These are phyloP conservation scores for Casaregolazyma lundiana DNA, from an alignment of 1,139 yeast genomes.

Conservation along the genomic window DNA sequence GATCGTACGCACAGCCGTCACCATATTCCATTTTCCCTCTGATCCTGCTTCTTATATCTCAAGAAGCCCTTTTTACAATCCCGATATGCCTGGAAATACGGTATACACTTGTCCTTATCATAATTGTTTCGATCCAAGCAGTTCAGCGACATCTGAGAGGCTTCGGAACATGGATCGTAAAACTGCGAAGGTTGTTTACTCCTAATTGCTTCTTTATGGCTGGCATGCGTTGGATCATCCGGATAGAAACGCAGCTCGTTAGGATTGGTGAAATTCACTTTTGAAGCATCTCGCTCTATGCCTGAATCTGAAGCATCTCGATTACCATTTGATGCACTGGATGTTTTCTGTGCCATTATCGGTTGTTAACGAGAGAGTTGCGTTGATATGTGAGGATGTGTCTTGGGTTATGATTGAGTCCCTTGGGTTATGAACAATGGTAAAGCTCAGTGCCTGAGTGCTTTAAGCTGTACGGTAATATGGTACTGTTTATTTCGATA, in stretches of 20 bases:
- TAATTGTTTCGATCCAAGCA: constrained; percentile 76
- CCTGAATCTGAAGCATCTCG: not conserved
- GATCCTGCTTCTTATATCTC: constrained; percentile 28
- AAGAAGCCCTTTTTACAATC: constrained; percentile 87
- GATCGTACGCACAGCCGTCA: too few species aligned
- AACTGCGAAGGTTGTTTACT: constrained; percentile 75
- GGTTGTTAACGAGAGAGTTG: too few species aligned
- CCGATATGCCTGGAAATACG: constrained; percentile 85
- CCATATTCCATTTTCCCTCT: constrained; percentile 8
- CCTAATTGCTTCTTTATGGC: constrained; percentile 57
- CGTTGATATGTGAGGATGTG: too few species aligned
- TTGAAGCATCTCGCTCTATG: constrained; percentile 37
- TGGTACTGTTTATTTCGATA: too few species aligned
- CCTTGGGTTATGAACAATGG: too few species aligned
- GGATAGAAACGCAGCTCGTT: constrained; percentile 72
- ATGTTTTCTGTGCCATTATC: not conserved
- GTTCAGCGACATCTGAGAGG: constrained; percentile 77
- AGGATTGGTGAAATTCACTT: constrained; percentile 53
- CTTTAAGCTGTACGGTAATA: too few species aligned
- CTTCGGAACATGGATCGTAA: constrained; percentile 90
- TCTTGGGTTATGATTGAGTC: too few species aligned
- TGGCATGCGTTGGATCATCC: constrained; percentile 64
- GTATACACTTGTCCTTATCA: constrained; percentile 71
- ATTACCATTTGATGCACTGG: not conserved
- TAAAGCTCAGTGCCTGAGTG: too few species aligned